Percentiles rank a stretch among this genome's conserved stretches.
Evolutionary conservation across 805 yeast species (phyloP).

Genomic region (Wickerhamiella cacticola): DNA sequence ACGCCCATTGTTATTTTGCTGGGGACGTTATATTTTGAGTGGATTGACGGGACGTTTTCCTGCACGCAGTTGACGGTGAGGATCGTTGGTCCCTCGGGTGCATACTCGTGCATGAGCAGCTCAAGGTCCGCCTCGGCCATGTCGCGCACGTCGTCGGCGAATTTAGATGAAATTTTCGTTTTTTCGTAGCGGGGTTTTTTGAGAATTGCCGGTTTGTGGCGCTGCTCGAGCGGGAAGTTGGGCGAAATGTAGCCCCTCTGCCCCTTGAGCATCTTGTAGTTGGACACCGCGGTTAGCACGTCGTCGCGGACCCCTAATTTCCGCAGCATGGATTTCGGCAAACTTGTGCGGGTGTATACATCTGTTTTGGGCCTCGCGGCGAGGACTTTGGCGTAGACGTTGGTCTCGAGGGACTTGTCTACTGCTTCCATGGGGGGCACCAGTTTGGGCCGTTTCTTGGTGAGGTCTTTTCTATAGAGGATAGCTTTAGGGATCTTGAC

Average conservation of each 20-base stretch:
- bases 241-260: conserved; percentile 9
- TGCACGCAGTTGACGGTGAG: background rate
- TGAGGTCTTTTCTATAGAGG: background rate
- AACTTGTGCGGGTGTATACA: background rate
- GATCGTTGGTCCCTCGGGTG: conserved; percentile 6
- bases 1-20: conserved; percentile 1
- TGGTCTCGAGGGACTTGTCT: conserved; percentile 3
- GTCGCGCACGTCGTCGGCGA: background rate
- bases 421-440: background rate
- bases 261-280: background rate
- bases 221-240: background rate
- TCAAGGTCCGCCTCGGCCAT: background rate
- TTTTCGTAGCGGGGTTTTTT: conserved; percentile 1
- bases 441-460: background rate
- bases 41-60: background rate
- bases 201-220: background rate
- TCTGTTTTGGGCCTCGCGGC: conserved; percentile 12
- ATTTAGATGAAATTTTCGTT: background rate
- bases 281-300: conserved; percentile 1
- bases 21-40: background rate
- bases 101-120: background rate
- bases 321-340: conserved; percentile 2
- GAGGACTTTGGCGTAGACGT: conserved; percentile 7
- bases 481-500: background rate
- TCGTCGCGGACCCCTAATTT: conserved; percentile 4